Conservation (phyloP, 1,139 yeast genomes). For the Saccharomyces uvarum region DNA sequence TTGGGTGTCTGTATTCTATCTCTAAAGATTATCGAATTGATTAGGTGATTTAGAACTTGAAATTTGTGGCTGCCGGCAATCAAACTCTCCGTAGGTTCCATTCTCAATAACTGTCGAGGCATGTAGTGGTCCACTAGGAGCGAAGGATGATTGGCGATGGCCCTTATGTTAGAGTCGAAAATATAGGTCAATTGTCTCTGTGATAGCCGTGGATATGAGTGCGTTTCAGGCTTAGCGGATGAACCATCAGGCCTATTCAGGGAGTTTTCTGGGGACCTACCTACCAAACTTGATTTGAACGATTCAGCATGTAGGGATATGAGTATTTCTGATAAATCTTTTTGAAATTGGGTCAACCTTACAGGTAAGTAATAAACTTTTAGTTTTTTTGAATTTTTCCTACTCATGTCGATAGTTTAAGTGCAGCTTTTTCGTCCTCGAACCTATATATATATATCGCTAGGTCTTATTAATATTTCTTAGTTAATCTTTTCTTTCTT, state of each 20-base stretch:
- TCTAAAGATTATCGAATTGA: conserved; percentile 32
- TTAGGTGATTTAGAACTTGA: conserved; percentile 43
- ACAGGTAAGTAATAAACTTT: conserved; percentile 48
- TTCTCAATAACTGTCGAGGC: conserved; percentile 55
- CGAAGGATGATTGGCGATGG: conserved; percentile 57
- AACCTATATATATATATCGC: background rate
- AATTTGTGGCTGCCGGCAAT: conserved; percentile 53
- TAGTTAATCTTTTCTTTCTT: background rate
- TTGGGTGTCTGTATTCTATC: conserved; percentile 13
- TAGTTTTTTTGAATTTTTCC: conserved; percentile 4
- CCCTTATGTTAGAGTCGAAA: conserved; percentile 44
- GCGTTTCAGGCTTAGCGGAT: background rate
- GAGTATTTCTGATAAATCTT: conserved; percentile 47
- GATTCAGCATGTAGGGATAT: conserved; percentile 45
- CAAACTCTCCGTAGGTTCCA: conserved; percentile 55
- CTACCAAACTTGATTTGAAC: conserved; percentile 21
- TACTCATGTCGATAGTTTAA: background rate
- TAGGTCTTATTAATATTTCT: too few species aligned
- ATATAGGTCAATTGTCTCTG: conserved; percentile 34
- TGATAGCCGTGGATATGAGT: conserved; percentile 20
- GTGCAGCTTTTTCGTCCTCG: background rate
- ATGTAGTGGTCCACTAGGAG: conserved; percentile 66
- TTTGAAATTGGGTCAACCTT: conserved; percentile 47
- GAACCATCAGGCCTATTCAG: background rate
- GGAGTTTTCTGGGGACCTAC: conserved; percentile 6